phyloP scores from a whole-genome alignment of 805 yeast genomes.

The Lachancea nothofagi region DNA sequence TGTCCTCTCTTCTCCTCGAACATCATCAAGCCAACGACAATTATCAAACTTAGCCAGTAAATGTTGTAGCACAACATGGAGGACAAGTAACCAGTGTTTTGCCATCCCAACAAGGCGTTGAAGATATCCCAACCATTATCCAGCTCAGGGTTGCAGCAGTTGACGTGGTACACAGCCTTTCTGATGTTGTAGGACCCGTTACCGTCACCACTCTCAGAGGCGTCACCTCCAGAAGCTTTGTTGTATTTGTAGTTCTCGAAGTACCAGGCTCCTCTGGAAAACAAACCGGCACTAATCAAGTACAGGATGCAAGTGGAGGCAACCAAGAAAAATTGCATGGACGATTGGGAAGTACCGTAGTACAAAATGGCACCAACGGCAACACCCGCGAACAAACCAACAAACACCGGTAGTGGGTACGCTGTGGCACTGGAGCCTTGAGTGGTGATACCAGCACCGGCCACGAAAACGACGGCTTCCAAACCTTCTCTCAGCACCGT shows the following conservation, averaged over 20 bases:
- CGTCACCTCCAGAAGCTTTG: conserved; percentile 83
- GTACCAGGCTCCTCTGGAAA: conserved; percentile 89
- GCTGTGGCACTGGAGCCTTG: conserved; percentile 53
- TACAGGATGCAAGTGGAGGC: conserved; percentile 84
- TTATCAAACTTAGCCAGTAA: conserved; percentile 74
- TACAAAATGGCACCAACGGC: conserved; percentile 65
- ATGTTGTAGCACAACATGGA: conserved; percentile 83
- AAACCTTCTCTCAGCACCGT: conserved; percentile 95
- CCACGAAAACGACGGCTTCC: conserved; percentile 93
- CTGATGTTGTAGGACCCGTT: conserved; percentile 88
- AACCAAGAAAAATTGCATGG: conserved; percentile 84
- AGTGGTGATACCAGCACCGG: conserved; percentile 80
- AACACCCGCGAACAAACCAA: conserved; percentile 78
- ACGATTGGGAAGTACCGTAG: conserved; percentile 73
- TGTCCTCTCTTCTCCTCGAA: conserved; percentile 83
- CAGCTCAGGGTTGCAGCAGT: conserved; percentile 91
- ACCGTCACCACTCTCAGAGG: conserved; percentile 87
- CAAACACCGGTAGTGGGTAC: conserved; percentile 89
- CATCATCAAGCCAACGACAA: conserved; percentile 53
- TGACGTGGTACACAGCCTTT: conserved; percentile 87
- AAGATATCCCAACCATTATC: conserved; percentile 97
- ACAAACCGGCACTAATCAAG: conserved; percentile 85
- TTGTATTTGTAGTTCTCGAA: conserved; percentile 68
- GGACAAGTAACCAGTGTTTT: conserved; percentile 91
- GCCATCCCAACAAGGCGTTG: conserved; percentile 95